These are phyloP conservation scores for Nematodospora valgi DNA, from an alignment of 805 yeast species.

Conservation along the genomic window DNA sequence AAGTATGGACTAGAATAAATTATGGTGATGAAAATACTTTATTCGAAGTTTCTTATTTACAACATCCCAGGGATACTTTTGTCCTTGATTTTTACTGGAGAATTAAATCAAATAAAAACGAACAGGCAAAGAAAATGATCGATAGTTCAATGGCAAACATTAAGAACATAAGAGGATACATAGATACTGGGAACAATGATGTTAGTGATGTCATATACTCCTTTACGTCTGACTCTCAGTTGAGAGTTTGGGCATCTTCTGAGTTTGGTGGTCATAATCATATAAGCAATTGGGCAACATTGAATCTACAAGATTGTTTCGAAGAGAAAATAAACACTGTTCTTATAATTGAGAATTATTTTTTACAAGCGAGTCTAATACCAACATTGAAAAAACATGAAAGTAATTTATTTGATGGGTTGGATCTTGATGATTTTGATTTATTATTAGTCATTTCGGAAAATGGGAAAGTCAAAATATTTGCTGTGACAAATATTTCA, in stretches of 20 bases:
- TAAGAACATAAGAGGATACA: slow-evolving; percentile 30
- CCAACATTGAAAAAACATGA: slow-evolving; percentile 4
- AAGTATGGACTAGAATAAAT: slow-evolving; percentile 73
- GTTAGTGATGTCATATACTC: slow-evolving; percentile 51
- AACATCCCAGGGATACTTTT: slow-evolving; percentile 50
- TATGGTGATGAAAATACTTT: slow-evolving; percentile 55
- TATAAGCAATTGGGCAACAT: slow-evolving; percentile 55
- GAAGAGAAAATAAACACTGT: slow-evolving; percentile 15
- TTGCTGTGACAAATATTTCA: slow-evolving; percentile 49
- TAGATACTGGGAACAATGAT: slow-evolving; percentile 32
- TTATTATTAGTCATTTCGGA: slow-evolving; percentile 40
- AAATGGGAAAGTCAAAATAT: slow-evolving; percentile 40
- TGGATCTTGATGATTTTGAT: slow-evolving; percentile 15
- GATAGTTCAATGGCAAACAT: slow-evolving; percentile 33
- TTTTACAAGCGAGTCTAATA: slow-evolving; percentile 23
- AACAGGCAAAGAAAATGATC: slow-evolving; percentile 6
- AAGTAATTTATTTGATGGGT: slow-evolving; percentile 4
- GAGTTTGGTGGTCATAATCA: slow-evolving; percentile 56
- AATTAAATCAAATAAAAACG: slow-evolving; percentile 11
- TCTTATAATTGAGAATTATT: slow-evolving; percentile 35
- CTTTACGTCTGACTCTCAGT: slow-evolving; percentile 50
- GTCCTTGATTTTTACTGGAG: slow-evolving; percentile 64
- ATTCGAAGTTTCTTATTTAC: slow-evolving; percentile 66
- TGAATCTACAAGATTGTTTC: slow-evolving; percentile 25
- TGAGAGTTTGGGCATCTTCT: slow-evolving; percentile 69